These are phyloP conservation scores for Xanthoparmelia taractica DNA, from an alignment of 495 filamentous ascomycete species.

Conservation along the genomic window DNA sequence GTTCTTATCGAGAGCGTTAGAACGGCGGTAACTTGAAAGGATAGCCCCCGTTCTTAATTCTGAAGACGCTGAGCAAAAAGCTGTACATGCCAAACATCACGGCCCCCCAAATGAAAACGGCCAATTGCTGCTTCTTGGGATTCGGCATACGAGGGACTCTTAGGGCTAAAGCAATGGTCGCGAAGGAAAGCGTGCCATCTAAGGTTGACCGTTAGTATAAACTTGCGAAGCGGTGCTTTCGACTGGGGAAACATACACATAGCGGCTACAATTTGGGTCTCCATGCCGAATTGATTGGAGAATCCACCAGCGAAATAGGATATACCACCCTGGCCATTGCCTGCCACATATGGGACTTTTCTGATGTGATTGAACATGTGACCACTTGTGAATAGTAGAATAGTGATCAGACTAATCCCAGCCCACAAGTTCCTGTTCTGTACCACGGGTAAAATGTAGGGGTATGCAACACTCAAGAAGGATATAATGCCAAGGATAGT, in stretches of 20 bases:
- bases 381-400: conserved; percentile 90
- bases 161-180: conserved; percentile 77
- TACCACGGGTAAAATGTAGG: conserved; percentile 76
- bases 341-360: conserved; percentile 89
- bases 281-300: conserved; percentile 88
- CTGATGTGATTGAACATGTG: conserved; percentile 99
- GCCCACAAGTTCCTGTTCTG: conserved; percentile 94
- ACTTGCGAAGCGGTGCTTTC: neutral
- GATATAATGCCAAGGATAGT: conserved; percentile 59
- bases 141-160: conserved; percentile 86
- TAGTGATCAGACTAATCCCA: conserved; percentile 75
- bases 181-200: conserved; percentile 93
- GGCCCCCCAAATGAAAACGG: conserved; percentile 72
- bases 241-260: conserved; percentile 64
- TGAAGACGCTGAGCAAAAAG: conserved; percentile 88
- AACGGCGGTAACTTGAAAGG: conserved; percentile 92
- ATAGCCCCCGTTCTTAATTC: conserved; percentile 90
- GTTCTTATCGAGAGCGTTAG: conserved; percentile 31
- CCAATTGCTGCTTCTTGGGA: conserved; percentile 67
- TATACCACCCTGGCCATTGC: conserved; percentile 76
- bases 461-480: conserved; percentile 64
- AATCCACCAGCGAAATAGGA: conserved; percentile 91
- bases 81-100: conserved; percentile 81
- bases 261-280: conserved; percentile 92
- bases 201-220: conserved; percentile 24